A percentile compares a stretch with the other conserved stretches of the same genome.
phyloP scores from a whole-genome alignment of 129 eudicot species.

The Flaveria ramosissima region DNA sequence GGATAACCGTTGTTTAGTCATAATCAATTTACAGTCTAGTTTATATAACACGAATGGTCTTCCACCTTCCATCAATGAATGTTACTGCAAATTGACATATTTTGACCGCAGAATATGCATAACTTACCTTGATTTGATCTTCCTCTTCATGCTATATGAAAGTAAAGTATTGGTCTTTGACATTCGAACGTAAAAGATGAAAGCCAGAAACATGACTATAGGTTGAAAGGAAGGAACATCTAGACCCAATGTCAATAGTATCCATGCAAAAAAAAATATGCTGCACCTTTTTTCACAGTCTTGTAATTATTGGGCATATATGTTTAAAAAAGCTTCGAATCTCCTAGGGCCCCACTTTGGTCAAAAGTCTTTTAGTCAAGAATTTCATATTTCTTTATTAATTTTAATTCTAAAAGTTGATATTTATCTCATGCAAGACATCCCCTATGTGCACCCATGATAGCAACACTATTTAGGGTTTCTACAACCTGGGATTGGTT shows the following conservation, averaged over 20 bases:
- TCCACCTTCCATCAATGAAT: not conserved
- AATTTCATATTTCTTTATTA: constrained; percentile 19
- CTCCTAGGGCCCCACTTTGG: constrained; percentile 34
- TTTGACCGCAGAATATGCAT: not conserved
- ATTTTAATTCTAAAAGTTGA: constrained; percentile 17
- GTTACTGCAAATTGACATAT: not conserved
- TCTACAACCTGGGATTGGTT: constrained; percentile 19
- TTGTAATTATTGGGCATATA: constrained; percentile 36
- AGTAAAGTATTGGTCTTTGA: constrained; percentile 21
- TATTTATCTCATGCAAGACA: constrained; percentile 18
- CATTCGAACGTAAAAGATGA: constrained; percentile 24
- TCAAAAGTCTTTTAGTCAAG: constrained; percentile 47
- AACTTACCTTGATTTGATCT: constrained; percentile 10
- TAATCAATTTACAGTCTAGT: not conserved
- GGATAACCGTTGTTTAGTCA: not conserved
- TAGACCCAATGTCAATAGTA: constrained; percentile 42
- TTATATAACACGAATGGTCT: not conserved
- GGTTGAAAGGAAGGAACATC: constrained; percentile 22
- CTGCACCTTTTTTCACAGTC: constrained; percentile 24
- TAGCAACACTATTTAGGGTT: not conserved
- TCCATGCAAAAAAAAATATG: constrained; percentile 29
- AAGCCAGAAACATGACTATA: not conserved
- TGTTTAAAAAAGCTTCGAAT: constrained; percentile 35
- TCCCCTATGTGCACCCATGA: too few relatives aligned
- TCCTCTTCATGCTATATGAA: constrained; percentile 10